These are phyloP conservation scores for Selaginella moellendorffii DNA, from an alignment of 75 land plant species.

Conservation along the genomic window DNA sequence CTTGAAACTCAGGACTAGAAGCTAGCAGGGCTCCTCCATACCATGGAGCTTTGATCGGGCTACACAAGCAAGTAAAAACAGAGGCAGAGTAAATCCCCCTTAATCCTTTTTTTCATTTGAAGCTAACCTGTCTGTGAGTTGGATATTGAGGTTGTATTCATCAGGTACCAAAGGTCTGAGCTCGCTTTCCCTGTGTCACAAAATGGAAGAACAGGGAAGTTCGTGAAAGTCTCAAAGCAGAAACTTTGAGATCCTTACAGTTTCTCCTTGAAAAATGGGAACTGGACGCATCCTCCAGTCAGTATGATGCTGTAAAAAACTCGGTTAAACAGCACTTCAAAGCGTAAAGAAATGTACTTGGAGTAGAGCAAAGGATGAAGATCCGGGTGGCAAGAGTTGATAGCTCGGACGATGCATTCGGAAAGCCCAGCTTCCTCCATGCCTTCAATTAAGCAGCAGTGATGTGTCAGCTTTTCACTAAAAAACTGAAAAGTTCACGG, in stretches of 20 bases:
- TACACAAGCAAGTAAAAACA: constrained; percentile 11
- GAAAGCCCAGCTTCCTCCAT: constrained; percentile 95
- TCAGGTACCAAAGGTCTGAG: constrained; percentile 83
- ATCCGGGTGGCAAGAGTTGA: constrained; percentile 65
- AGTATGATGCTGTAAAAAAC: constrained; percentile 21
- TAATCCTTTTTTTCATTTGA: not conserved
- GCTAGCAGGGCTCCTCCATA: constrained; percentile 91
- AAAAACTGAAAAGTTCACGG: too few species aligned
- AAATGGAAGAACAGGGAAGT: not conserved
- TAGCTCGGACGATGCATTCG: constrained; percentile 88
- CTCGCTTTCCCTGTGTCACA: constrained; percentile 49
- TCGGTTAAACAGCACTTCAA: too few species aligned
- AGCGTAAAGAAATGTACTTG: constrained; percentile 50
- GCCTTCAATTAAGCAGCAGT: constrained; percentile 45
- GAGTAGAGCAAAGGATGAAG: constrained; percentile 86
- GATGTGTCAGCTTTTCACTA: too few species aligned
- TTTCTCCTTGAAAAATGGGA: constrained; percentile 68
- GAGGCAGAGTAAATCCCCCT: constrained; percentile 4
- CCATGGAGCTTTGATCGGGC: constrained; percentile 87
- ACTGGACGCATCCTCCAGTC: constrained; percentile 68
- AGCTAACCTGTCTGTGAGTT: constrained; percentile 52
- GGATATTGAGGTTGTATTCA: constrained; percentile 67
- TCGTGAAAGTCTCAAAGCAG: not conserved
- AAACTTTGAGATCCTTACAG: constrained; percentile 35
- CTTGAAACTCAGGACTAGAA: constrained; percentile 74